Evolutionary conservation across 2,329 filamentous ascomycete species (phyloP).

Genomic region (Dryadomyces quercivorus): DNA sequence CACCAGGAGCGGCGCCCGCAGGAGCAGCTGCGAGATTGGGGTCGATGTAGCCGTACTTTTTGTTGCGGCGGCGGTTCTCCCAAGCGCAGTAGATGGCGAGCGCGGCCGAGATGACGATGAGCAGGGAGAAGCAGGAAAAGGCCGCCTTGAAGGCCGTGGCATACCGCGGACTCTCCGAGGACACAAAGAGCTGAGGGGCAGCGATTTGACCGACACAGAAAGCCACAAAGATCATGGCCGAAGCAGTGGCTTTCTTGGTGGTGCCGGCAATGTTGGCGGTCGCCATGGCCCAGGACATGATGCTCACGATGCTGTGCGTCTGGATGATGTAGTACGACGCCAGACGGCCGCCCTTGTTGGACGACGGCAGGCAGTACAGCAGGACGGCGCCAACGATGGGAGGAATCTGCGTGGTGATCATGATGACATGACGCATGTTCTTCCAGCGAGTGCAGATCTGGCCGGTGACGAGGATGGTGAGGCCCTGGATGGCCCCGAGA

Average conservation of each 20-base stretch:
- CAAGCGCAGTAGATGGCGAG: conserved; percentile 36
- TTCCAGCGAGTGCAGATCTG: conserved; percentile 7
- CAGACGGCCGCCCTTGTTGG: conserved; percentile 8
- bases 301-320: conserved; percentile 24
- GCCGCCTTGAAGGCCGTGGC: conserved; percentile 49
- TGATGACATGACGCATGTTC: conserved; percentile 21
- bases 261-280: conserved; percentile 32
- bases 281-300: conserved; percentile 36
- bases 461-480: conserved; percentile 17
- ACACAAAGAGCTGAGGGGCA: conserved; percentile 45
- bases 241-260: conserved; percentile 44
- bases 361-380: conserved; percentile 10
- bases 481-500: conserved; percentile 15
- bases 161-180: conserved; percentile 46
- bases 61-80: conserved; percentile 42
- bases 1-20: background rate
- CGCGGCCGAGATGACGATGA: conserved; percentile 33
- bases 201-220: conserved; percentile 41
- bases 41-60: background rate
- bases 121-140: conserved; percentile 20
- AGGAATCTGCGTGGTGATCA: conserved; percentile 20
- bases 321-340: conserved; percentile 14
- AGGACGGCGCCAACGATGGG: conserved; percentile 10
- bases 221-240: conserved; percentile 37
- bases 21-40: background rate